Percentiles rank a stretch among this genome's conserved stretches.
Evolutionary conservation across 2,329 filamentous ascomycete genomes (phyloP).

Genomic region (Parastagonospora avenae): DNA sequence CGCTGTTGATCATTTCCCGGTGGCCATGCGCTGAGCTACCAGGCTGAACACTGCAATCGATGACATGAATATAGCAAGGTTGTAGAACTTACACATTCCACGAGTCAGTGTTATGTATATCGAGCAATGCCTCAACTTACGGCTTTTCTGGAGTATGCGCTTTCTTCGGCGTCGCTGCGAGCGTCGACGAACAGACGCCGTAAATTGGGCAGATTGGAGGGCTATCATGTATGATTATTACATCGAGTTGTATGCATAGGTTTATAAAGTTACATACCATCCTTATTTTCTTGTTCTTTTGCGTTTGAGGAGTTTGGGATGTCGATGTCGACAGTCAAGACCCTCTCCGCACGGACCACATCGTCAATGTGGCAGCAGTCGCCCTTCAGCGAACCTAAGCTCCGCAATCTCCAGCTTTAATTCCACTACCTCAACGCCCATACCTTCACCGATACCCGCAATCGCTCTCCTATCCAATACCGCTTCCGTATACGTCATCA

Average conservation of each 20-base stretch:
- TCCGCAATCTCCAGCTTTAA: conserved; percentile 17
- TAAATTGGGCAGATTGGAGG: conserved; percentile 89
- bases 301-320: neutral
- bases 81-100: conserved; percentile 76
- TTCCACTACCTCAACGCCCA: conserved; percentile 13
- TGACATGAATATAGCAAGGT: conserved; percentile 93
- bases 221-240: conserved; percentile 34
- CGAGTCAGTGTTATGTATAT: neutral
- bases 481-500: neutral
- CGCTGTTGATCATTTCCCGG: neutral
- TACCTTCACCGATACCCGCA: conserved; percentile 7
- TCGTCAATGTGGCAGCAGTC: conserved; percentile 32
- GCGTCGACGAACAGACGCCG: conserved; percentile 94
- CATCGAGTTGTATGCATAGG: neutral
- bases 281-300: conserved; percentile 17
- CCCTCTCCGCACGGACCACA: conserved; percentile 26
- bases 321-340: neutral
- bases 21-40: conserved; percentile 81
- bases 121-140: conserved; percentile 58
- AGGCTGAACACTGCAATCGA: conserved; percentile 94
- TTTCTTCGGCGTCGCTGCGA: conserved; percentile 89
- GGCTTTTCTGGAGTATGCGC: conserved; percentile 89
- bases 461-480: neutral
- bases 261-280: conserved; percentile 18
- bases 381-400: conserved; percentile 20